Base-by-base conservation (phyloP, 495 filamentous ascomycete genomes). In the Penicillium desertorum region DNA sequence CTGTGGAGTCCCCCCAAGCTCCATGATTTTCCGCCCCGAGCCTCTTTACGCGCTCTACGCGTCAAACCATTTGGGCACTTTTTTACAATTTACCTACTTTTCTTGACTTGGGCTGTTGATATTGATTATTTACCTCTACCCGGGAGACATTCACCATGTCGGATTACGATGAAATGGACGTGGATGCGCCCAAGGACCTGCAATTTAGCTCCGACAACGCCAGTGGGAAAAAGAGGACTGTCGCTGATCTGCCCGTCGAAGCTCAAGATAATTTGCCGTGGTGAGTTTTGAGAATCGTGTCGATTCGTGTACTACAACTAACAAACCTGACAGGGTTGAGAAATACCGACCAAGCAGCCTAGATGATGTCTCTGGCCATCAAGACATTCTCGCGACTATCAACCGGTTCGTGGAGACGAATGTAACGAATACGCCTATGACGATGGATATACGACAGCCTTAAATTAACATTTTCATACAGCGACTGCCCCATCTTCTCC, bases 371-470 rank as follows among this genome's bases (percentile, higher is more conserved):
- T 93, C 90, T 4, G 94, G 94, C n/a, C 94, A 99, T 68, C 88
- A 97, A 69, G 94, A 98, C 73, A 97, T 98, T 65, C 82, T 98
- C 45, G 86, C 91, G 1, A 98, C 94, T 6, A 96, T 98, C 77
- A 96, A 96, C 76, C 90, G 89, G 68, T 99, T 99, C 63, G 85
- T 99, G 66, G 91, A 96, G 62, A 78, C 87, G 34, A 96, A 98
- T 76, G 86, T 88, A 72, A 19, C 74, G 48, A 19, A 41, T 19
- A n/a, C n/a, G 7, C 16, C 22, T 51, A 14, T 39, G 22, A 8
- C 2, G 29, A 46, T n/a, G 2, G n/a, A n/a, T 43, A 14, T 19
- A 20, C 42, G n/a, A 16, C 32, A 23, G 7, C 3, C 22, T 8
- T 7, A 30, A 34, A n/a, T 53, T 61, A 46, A 71, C 45, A 23